phyloP scores from a whole-genome alignment of 2,329 filamentous ascomycete species.

The Epichloe glyceriae region DNA sequence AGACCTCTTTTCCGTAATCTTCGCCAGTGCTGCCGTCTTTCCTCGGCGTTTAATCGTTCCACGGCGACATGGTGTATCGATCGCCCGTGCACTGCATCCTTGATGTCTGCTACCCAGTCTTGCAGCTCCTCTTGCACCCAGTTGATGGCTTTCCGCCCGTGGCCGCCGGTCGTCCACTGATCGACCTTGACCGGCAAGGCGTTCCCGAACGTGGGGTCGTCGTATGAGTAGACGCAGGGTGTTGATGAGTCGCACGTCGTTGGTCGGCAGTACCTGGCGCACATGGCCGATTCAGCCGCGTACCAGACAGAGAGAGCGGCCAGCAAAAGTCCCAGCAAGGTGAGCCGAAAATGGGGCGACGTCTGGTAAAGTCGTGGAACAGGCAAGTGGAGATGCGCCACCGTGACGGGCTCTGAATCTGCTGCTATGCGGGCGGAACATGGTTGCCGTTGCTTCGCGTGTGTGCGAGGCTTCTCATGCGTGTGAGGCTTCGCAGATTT shows the following conservation, averaged over 20 bases:
- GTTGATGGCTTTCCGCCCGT: constrained; percentile 27
- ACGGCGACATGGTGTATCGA: constrained; percentile 32
- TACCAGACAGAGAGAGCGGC: constrained; percentile 38
- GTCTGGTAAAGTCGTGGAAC: constrained; percentile 34
- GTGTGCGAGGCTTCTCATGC: background rate
- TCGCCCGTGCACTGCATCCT: constrained; percentile 31
- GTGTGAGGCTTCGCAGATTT: background rate
- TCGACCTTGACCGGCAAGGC: constrained; percentile 50
- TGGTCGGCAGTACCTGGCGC: constrained; percentile 40
- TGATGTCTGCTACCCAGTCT: constrained; percentile 35
- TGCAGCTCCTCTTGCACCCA: constrained; percentile 28
- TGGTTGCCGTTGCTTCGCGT: constrained; percentile 3
- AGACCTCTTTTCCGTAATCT: constrained; percentile 36
- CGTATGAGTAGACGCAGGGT: constrained; percentile 41
- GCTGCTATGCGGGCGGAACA: constrained; percentile 10
- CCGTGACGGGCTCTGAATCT: constrained; percentile 6
- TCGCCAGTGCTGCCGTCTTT: constrained; percentile 35
- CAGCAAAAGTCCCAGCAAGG: constrained; percentile 33
- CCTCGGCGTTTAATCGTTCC: constrained; percentile 29
- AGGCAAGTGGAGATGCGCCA: constrained; percentile 28
- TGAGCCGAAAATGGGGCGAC: constrained; percentile 32
- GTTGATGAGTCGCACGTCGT: constrained; percentile 29
- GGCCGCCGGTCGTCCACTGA: constrained; percentile 44
- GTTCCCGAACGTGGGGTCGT: constrained; percentile 47
- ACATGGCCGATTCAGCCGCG: constrained; percentile 39